Evolutionary conservation across 805 yeast genomes (phyloP).

Genomic region (Lachancea lanzarotensis): DNA sequence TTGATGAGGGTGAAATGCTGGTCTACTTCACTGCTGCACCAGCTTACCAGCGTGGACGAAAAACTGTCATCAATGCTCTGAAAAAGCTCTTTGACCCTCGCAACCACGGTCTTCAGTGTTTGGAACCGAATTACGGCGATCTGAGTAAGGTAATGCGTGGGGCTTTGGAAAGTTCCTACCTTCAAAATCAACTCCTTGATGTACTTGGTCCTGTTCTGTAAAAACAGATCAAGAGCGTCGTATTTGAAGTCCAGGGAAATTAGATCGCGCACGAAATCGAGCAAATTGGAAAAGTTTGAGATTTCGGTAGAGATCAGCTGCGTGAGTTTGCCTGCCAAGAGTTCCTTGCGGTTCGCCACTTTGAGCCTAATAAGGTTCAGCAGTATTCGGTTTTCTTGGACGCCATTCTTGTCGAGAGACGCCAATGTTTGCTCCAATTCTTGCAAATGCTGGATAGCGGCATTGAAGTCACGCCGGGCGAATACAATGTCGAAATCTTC

Average conservation of each 20-base stretch:
- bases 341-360: conserved; percentile 29
- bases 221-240: conserved; percentile 43
- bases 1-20: conserved; percentile 53
- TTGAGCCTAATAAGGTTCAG: conserved; percentile 33
- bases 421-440: conserved; percentile 31
- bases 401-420: conserved; percentile 12
- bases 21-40: conserved; percentile 64
- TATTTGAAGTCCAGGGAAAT: conserved; percentile 38
- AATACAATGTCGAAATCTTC: conserved; percentile 66
- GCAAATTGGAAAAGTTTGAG: conserved; percentile 25
- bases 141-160: conserved; percentile 57
- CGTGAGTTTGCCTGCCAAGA: conserved; percentile 31
- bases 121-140: conserved; percentile 58
- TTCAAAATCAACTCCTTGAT: conserved; percentile 43
- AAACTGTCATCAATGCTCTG: conserved; percentile 30
- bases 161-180: conserved; percentile 41
- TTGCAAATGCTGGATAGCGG: conserved; percentile 34
- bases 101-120: conserved; percentile 50
- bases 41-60: conserved; percentile 61
- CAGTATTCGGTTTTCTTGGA: conserved; percentile 27
- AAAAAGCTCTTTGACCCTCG: conserved; percentile 48
- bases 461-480: conserved; percentile 51
- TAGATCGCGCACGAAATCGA: conserved; percentile 28
- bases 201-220: conserved; percentile 42
- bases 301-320: conserved; percentile 29